These are phyloP conservation scores for Pseudogymnoascus sp. DNA, from an alignment of 2,329 filamentous ascomycete species.

Conservation along the genomic window DNA sequence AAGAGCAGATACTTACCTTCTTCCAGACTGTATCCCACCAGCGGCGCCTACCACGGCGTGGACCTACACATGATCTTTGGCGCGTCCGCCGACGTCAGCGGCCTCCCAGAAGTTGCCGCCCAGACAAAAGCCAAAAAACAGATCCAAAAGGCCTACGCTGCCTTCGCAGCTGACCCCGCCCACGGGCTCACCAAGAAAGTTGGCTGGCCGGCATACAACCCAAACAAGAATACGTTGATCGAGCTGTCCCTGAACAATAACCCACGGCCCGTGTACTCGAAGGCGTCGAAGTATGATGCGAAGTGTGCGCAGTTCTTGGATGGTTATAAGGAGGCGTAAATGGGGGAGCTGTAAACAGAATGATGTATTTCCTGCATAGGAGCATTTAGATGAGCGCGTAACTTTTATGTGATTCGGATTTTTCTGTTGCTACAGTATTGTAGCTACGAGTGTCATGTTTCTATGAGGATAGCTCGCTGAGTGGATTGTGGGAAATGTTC, in stretches of 20 bases:
- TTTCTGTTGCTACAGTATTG: neutral
- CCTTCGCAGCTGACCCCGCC: conserved; percentile 29
- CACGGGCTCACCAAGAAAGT: conserved; percentile 21
- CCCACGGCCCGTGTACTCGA: neutral
- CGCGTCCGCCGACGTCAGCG: conserved; percentile 24
- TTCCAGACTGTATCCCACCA: conserved; percentile 21
- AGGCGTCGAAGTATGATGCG: neutral
- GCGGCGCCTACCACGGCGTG: conserved; percentile 27
- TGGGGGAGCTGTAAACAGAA: neutral
- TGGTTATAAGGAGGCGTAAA: neutral
- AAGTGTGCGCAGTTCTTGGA: conserved; percentile 1
- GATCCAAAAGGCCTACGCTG: conserved; percentile 26
- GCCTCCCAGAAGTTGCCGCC: conserved; percentile 12
- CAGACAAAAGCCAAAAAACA: conserved; percentile 17
- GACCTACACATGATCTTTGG: conserved; percentile 28
- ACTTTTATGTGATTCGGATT: too few relatives aligned
- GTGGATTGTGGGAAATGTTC: neutral
- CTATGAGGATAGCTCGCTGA: neutral
- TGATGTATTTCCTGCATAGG: neutral
- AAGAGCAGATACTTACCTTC: neutral
- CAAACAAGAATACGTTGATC: neutral
- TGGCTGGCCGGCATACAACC: conserved; percentile 18
- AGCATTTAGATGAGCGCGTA: neutral
- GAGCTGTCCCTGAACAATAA: conserved; percentile 8
- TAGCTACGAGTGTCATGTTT: neutral